A percentile compares a stretch with the other conserved stretches of the same genome.
Evolutionary conservation across 1,284 basidiomycete species (phyloP).

Genomic region (Tylopilus sp.): DNA sequence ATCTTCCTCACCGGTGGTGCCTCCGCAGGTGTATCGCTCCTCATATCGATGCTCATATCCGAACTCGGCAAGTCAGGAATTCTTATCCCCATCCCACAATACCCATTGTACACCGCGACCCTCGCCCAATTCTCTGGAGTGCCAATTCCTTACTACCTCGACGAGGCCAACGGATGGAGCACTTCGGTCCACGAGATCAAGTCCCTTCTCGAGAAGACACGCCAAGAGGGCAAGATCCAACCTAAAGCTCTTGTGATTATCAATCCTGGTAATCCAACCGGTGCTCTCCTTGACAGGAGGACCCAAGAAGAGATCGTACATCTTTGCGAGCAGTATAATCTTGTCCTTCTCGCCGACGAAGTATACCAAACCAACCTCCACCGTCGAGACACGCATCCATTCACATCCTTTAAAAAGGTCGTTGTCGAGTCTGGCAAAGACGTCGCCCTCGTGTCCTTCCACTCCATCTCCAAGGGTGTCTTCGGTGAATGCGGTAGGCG

Average conservation of each 20-base stretch:
- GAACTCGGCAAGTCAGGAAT: constrained; percentile 66
- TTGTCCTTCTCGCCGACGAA: constrained; percentile 91
- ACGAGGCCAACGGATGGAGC: constrained; percentile 82
- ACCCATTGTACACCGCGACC: constrained; percentile 94
- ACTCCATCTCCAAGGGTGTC: constrained; percentile 94
- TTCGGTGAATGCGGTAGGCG: constrained; percentile 91
- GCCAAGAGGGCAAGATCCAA: constrained; percentile 53
- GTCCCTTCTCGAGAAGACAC: constrained; percentile 64
- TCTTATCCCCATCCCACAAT: constrained; percentile 97
- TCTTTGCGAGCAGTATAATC: constrained; percentile 79
- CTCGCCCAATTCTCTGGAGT: constrained; percentile 82
- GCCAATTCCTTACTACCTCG: constrained; percentile 87
- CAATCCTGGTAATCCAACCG: constrained; percentile 96
- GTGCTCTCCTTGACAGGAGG: constrained; percentile 67
- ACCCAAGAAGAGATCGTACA: constrained; percentile 75
- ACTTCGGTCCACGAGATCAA: constrained; percentile 75
- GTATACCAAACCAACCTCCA: constrained; percentile 95
- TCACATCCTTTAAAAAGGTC: constrained; percentile 90
- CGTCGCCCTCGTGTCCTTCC: constrained; percentile 87
- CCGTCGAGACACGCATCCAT: constrained; percentile 60
- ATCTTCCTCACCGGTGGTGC: constrained; percentile 96
- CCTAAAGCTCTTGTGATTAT: constrained; percentile 89
- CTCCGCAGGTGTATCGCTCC: constrained; percentile 85
- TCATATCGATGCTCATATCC: constrained; percentile 79
- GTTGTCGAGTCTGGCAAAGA: constrained; percentile 60